phyloP scores from a whole-genome alignment of 768 basidiomycete genomes.

The Tubosaeta sp. region DNA sequence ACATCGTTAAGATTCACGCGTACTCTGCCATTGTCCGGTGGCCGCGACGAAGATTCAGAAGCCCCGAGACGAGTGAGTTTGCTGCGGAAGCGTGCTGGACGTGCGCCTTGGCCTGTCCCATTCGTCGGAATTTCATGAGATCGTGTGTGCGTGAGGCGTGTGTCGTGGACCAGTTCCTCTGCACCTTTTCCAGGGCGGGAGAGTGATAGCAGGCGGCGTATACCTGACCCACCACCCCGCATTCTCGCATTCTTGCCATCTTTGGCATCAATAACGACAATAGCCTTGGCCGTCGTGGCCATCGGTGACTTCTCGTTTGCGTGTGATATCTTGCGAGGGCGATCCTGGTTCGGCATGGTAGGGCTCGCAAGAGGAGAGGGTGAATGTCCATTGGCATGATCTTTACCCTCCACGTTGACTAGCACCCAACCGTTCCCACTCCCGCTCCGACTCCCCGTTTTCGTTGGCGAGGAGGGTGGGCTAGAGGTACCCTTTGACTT shows the following conservation, averaged over 20 bases:
- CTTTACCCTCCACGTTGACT: slow-evolving; percentile 53
- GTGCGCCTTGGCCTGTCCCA: slow-evolving; percentile 18
- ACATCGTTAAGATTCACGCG: slow-evolving; percentile 30
- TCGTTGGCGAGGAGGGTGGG: slow-evolving; percentile 30
- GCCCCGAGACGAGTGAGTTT: slow-evolving; percentile 26
- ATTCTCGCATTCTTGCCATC: slow-evolving; percentile 33
- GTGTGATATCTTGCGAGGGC: slow-evolving; percentile 25
- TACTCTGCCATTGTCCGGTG: slow-evolving; percentile 32
- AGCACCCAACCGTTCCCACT: slow-evolving; percentile 62
- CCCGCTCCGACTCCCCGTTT: slow-evolving; percentile 32
- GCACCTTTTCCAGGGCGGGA: slow-evolving; percentile 30
- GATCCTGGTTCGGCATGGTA: slow-evolving; percentile 29
- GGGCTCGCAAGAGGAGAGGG: slow-evolving; percentile 23
- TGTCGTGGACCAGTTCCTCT: slow-evolving; percentile 24
- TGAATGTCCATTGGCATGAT: slow-evolving; percentile 24
- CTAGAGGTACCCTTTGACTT: slow-evolving; percentile 22
- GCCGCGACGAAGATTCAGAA: slow-evolving; percentile 26
- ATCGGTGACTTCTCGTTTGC: slow-evolving; percentile 29
- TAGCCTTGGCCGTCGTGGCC: slow-evolving; percentile 56
- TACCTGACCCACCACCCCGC: slow-evolving; percentile 28
- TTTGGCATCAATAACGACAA: slow-evolving; percentile 56
- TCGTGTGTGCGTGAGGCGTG: slow-evolving; percentile 21
- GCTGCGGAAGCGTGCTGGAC: slow-evolving; percentile 27
- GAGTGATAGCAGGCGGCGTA: slow-evolving; percentile 31
- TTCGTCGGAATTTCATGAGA: slow-evolving; percentile 25